A percentile compares a stretch with the other conserved stretches of the same genome.
Conservation (phyloP, 768 basidiomycete species). For the Tulasnella sp. region DNA sequence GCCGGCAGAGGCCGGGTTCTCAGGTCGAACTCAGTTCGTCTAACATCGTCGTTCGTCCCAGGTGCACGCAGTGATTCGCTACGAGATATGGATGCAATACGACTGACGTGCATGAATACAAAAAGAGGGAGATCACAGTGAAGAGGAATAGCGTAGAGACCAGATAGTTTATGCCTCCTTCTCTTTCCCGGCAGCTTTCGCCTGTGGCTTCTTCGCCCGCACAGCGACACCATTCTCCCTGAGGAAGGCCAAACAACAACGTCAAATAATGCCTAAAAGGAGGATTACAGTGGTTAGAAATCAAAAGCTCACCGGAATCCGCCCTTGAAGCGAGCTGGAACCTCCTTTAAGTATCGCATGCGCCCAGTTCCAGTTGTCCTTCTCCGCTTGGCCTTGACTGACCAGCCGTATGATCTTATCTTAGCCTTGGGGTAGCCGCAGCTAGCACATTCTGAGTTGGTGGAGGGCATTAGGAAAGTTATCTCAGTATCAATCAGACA, state of each 20-base stretch:
- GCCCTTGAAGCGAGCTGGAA: slow-evolving; percentile 96
- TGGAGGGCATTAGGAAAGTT: not conserved
- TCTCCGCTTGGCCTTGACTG: slow-evolving; percentile 97
- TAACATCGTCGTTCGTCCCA: too few species aligned
- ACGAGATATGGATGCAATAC: too few species aligned
- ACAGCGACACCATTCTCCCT: slow-evolving; percentile 14
- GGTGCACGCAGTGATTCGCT: too few species aligned
- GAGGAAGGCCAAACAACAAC: not conserved
- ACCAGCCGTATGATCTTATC: slow-evolving; percentile 95
- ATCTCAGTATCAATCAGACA: not conserved
- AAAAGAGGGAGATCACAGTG: not conserved
- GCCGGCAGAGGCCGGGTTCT: too few species aligned
- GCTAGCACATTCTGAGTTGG: slow-evolving; percentile 70
- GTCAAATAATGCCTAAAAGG: not conserved
- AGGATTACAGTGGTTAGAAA: not conserved
- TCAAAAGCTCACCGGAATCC: slow-evolving; percentile 65
- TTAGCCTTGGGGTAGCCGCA: slow-evolving; percentile 97
- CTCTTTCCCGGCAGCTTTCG: not conserved
- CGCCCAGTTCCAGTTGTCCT: slow-evolving; percentile 98
- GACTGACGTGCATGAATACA: not conserved
- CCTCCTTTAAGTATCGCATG: slow-evolving; percentile 87
- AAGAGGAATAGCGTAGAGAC: not conserved
- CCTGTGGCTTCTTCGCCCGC: not conserved
- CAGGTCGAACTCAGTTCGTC: too few species aligned
- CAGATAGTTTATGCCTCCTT: not conserved